Base-by-base conservation (phyloP, 306 rosid genomes). In the Rosa persica region DNA sequence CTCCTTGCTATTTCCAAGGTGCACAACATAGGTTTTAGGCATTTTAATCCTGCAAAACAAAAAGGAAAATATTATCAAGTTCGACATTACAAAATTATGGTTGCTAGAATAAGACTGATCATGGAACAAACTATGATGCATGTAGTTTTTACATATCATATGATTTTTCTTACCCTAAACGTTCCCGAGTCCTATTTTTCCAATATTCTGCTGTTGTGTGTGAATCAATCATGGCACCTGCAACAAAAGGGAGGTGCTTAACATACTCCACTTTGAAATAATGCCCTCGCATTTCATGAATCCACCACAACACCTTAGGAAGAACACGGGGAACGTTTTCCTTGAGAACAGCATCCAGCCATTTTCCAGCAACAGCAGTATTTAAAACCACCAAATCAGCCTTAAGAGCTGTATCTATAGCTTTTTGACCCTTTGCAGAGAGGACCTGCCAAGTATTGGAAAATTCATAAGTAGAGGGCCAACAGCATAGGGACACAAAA, bases 291-390 rank as follows among this genome's bases (percentile, higher is more conserved):
- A 95, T 95, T 83, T 95, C 98, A 86, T 92, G 99, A 87, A 95
- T 95, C 99, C 99, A 95, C 99, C 99, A 95, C 75, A 95, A 89
- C 84, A 93, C 96, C 93, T 92, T 95, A 39, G 99, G 98, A 84
- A 95, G 96, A 70, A 92, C 92, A 3, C 6, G 76, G 49, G 89
- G 77, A 82, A 93, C 90, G 75, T 91, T 93, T 69, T 91, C 97
- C 89, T 88, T 93, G 67, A 93, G 84, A 76, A 91, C 90, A 15
- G 86, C 89, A 90, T 91, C 99, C 80, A 95, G 86, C 99, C 99
- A 95, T 87, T 95, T 95, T 64, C 99, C 99, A 74, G 99, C 96
- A 46, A 95, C 99, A 46, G 98, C 99, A 67, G 99, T 95, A 78
- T 95, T 95, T 22, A 95, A 88, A 87, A 95, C 87, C 76, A 91